Base-by-base conservation (phyloP, 345 rosid species). In the Lepidium aucheri region DNA sequence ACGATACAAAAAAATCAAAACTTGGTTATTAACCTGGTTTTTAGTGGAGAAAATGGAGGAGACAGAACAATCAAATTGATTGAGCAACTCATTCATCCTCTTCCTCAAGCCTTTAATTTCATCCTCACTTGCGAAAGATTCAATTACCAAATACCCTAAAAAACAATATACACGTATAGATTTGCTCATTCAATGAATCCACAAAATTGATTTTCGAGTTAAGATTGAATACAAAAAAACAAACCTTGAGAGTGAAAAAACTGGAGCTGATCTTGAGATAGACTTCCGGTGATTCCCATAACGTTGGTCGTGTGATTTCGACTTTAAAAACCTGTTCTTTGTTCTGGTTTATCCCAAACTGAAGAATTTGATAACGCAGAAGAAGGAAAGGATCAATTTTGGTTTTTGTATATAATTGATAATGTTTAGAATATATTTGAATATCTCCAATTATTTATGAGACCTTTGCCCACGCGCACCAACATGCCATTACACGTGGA, bases 11-110 rank as follows among this genome's bases (percentile, higher is more conserved):
- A 42, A 46, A 8, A n/a, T n/a, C n/a, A n/a, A n/a, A n/a, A n/a
- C n/a, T n/a, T n/a, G n/a, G n/a, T n/a, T 0, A 10, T 6, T 4
- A 67, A 93, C 96, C 88, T 87, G 99, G 60, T 89, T 86, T 65
- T 57, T 91, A 61, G 99, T 87, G 60, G 99, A 94, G 89, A 91
- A 95, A 53, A 95, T 73, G 3, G 92, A 94, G 42, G 88, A 79
- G 56, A 78, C 74, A 59, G 89, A 73, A 56, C 61, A 76, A 61
- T 88, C 96, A 60, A 87, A 94, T 2, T 79, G 82, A 35, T 65
- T 59, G 9, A 95, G 85, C 77, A 95, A 76, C 33, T 70, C 74
- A 9, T 68, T 67, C 95, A 91, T 88, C 73, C 91, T 83, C 74
- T 81, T 86, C 83, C 82, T 78, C 85, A 94, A 75, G 40, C 57